Evolutionary conservation across 2,329 filamentous ascomycete species (phyloP).

Genomic region (Colletotrichum theobromicola): DNA sequence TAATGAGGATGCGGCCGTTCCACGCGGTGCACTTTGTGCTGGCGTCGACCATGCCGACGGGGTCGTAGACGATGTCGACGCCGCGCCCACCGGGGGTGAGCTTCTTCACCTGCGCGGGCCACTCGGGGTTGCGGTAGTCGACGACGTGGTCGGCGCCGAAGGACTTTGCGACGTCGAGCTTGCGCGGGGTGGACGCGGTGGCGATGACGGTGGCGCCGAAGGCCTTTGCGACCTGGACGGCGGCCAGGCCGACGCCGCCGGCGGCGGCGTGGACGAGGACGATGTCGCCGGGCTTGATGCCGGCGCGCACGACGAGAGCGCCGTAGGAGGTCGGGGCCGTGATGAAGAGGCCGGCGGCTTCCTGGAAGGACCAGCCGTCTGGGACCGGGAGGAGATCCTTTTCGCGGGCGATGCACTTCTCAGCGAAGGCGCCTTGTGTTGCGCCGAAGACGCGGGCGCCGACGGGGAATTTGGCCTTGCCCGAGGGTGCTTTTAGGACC

Average conservation of each 20-base stretch:
- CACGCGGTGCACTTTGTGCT: constrained; percentile 92
- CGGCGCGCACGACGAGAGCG: constrained; percentile 78
- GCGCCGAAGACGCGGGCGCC: constrained; percentile 89
- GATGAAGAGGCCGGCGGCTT: constrained; percentile 88
- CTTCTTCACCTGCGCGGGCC: constrained; percentile 74
- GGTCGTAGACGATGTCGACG: constrained; percentile 95
- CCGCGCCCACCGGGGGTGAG: constrained; percentile 75
- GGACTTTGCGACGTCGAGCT: constrained; percentile 76
- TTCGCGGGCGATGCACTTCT: constrained; percentile 73
- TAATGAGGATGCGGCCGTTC: constrained; percentile 87
- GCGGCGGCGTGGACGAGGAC: constrained; percentile 93
- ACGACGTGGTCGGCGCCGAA: constrained; percentile 88
- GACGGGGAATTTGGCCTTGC: constrained; percentile 68
- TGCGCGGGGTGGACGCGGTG: constrained; percentile 81
- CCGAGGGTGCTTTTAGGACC: constrained; percentile 68
- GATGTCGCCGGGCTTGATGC: constrained; percentile 79
- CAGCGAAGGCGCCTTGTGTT: constrained; percentile 85
- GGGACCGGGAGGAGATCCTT: constrained; percentile 75
- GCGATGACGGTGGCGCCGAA: constrained; percentile 92
- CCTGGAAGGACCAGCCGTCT: constrained; percentile 79
- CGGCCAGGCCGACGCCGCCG: constrained; percentile 88
- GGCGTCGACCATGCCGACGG: constrained; percentile 86
- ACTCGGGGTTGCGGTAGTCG: constrained; percentile 72
- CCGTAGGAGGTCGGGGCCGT: constrained; percentile 92
- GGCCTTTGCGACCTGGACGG: constrained; percentile 92